Evolutionary conservation across 352 stramenopile species (phyloP), one percentile per base, ranked within the genome.

Genomic region (Globisporangium middletonii): DNA sequence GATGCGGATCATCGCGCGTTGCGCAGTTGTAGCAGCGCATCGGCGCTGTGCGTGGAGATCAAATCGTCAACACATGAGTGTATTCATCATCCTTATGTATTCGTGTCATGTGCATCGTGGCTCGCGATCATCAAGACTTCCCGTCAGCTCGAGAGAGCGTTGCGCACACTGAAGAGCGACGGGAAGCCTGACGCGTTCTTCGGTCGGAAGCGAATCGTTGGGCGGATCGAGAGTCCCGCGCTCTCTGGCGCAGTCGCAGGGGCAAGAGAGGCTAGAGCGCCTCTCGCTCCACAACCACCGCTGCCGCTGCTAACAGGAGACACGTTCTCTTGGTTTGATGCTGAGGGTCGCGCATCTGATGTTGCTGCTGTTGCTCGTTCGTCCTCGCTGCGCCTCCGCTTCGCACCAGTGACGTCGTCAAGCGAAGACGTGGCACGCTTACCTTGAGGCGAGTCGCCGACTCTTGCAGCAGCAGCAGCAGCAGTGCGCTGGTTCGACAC

Each of bases 121-220:
- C 23, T 23, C 23, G 23, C 23, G 23, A 23, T 23, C 23, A 23
- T 23, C 23, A 23, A 23, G 23, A 23, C 23, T 23, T 23, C 23
- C 33, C 9, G 33, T 38, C 26, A 53, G 16, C 15, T 35, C 3
- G 57, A 47, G 18, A 57, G 13, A 3, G 57, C 47, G 41, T 62
- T 66, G 18, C 60, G 58, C 37, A 60, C 37, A 8, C 37, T 50
- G 23, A 79, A 71, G 49, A 89, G 74, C 46, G 74, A 80, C 37
- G 75, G 67, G 50, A 86, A 79, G 12, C 57, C 69, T 8, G 64
- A 50, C 28, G 45, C 61, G 53, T 85, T 66, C 53, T 81, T 81
- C 28, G 82, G 79, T 18, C 72, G 67, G 54, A 92, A 92, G 43
- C 70, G 77, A 52, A 87, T 85, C 47, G 77, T 87, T n/a, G 77